These are phyloP conservation scores for Discostella pseudostelligera DNA, from an alignment of 108 stramenopile genomes.

Conservation along the genomic window DNA sequence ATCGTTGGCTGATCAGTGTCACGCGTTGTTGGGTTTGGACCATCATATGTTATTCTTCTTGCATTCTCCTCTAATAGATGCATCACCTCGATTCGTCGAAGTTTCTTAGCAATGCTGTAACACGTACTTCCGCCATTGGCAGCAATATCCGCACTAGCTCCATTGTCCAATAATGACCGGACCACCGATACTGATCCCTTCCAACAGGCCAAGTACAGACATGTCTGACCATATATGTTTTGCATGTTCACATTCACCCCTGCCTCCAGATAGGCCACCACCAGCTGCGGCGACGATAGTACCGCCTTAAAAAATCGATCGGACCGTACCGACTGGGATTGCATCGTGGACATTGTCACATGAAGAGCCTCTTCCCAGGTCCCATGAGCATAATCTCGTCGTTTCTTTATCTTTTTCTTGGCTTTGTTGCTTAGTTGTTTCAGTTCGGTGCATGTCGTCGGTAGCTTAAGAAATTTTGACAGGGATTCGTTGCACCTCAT, in stretches of 20 bases:
- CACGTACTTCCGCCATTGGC: constrained; percentile 67
- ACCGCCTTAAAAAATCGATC: constrained; percentile 75
- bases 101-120: constrained; percentile 27
- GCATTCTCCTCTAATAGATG: constrained; percentile 21
- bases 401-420: constrained; percentile 40
- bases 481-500: constrained; percentile 33
- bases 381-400: constrained; percentile 33
- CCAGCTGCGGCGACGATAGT: constrained; percentile 48
- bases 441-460: constrained; percentile 46
- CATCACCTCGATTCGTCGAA: constrained; percentile 33
- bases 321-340: constrained; percentile 62
- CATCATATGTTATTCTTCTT: neutral
- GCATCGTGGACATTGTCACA: constrained; percentile 44
- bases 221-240: constrained; percentile 79
- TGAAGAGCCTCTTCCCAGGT: constrained; percentile 62
- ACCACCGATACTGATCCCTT: constrained; percentile 48
- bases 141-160: constrained; percentile 48
- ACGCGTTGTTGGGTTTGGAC: no score
- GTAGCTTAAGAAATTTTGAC: constrained; percentile 45
- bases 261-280: constrained; percentile 55
- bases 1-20: neutral
- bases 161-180: constrained; percentile 53
- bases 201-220: constrained; percentile 76
- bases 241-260: constrained; percentile 66
- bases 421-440: constrained; percentile 46